These are phyloP conservation scores for Immersiporthe knoxdaviesiana DNA, from an alignment of 2,329 filamentous ascomycete species.

Conservation along the genomic window DNA sequence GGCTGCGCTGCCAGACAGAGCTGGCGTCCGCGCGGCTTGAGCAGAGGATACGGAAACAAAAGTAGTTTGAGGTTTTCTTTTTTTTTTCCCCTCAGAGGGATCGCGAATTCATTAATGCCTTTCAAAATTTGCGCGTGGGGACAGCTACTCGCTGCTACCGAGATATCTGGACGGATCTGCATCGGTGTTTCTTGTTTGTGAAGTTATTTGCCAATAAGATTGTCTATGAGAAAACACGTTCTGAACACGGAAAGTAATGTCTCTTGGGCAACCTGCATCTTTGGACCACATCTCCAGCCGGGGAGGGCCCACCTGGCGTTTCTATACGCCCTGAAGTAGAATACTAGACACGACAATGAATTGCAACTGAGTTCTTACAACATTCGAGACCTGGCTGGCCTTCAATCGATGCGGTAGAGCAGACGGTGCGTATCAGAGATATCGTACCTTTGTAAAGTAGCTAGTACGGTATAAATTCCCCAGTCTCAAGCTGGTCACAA, in stretches of 20 bases:
- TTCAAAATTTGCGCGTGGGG: conserved; percentile 26
- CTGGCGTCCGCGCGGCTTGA: conserved; percentile 25
- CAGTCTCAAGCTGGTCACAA: background rate
- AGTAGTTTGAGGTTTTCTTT: conserved; percentile 25
- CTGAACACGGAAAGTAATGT: background rate
- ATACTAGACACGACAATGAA: background rate
- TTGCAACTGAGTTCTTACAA: background rate
- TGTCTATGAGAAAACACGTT: conserved; percentile 20
- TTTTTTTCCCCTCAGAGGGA: conserved; percentile 20
- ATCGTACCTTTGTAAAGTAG: background rate
- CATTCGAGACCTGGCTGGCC: background rate
- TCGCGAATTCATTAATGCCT: conserved; percentile 30
- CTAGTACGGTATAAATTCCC: background rate
- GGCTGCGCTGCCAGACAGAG: conserved; percentile 27
- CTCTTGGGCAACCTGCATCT: background rate
- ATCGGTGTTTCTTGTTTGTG: conserved; percentile 29
- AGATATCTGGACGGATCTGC: conserved; percentile 28
- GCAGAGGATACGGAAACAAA: conserved; percentile 27
- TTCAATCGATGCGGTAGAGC: background rate
- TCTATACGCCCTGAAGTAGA: background rate
- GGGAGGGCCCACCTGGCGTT: background rate
- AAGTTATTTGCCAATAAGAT: conserved; percentile 27
- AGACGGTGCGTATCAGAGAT: background rate
- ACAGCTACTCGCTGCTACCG: conserved; percentile 10
- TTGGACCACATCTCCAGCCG: background rate